phyloP scores from a whole-genome alignment of 352 stramenopile genomes.

The Phytophthora pini region DNA sequence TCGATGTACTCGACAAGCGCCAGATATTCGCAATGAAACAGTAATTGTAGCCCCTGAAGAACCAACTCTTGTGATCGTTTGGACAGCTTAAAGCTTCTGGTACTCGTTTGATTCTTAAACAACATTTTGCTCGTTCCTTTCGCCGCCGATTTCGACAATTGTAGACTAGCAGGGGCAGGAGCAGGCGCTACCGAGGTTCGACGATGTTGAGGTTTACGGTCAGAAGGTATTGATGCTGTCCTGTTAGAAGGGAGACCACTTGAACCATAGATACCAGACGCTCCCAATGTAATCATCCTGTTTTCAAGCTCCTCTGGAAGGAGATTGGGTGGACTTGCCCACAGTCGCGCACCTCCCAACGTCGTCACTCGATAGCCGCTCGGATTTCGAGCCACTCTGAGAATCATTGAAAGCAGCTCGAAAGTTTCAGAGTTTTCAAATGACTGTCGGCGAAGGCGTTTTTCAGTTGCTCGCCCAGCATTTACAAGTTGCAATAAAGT shows the following conservation, averaged over 20 bases:
- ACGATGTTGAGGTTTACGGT: neutral
- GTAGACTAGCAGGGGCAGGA: conserved; percentile 16
- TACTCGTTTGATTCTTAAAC: neutral
- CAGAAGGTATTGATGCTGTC: neutral
- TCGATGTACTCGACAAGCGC: conserved; percentile 49
- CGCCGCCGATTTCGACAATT: neutral
- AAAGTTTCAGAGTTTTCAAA: neutral
- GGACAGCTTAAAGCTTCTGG: neutral
- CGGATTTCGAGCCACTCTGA: conserved; percentile 18
- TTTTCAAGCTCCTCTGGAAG: conserved; percentile 15
- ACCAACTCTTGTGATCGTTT: conserved; percentile 21
- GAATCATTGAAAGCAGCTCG: conserved; percentile 10
- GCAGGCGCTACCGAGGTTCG: conserved; percentile 5
- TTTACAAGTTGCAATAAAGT: conserved; percentile 8
- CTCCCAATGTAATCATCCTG: conserved; percentile 13
- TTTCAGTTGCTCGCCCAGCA: neutral
- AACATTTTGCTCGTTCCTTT: neutral
- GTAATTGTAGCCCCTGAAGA: conserved; percentile 31
- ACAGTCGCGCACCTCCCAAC: conserved; percentile 8
- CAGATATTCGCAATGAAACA: conserved; percentile 46
- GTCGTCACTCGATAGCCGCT: conserved; percentile 7
- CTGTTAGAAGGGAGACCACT: conserved; percentile 17
- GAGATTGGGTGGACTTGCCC: conserved; percentile 11
- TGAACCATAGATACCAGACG: conserved; percentile 6
- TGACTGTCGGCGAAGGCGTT: conserved; percentile 3